Base-by-base conservation (phyloP, 2,329 filamentous ascomycete species). In the Fusarium dlaminii region DNA sequence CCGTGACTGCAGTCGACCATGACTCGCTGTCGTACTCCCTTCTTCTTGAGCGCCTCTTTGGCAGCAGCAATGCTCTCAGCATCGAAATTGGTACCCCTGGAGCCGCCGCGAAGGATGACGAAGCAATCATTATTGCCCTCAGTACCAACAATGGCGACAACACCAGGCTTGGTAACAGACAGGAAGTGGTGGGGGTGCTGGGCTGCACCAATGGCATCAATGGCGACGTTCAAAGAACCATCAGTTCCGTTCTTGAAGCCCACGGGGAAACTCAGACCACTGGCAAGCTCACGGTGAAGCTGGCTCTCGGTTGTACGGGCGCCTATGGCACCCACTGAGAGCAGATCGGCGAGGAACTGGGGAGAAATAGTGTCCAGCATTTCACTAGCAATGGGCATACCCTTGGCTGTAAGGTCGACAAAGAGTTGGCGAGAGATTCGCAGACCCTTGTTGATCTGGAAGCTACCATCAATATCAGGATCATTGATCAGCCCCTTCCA, bases 191-290 rank as follows among this genome's bases (percentile, higher is more conserved):
- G 96, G 22, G 94, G 94, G 81, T 97, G 94, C 82, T 90, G 91
- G 57, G 97, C 96, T 22, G 96, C 94, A 71, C 95, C 95, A 82
- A 98, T 98, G 57, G 96, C 96, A 81, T 99, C 96, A 77, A 98
- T 94, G 18, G 96, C 95, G 8, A 98, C 95, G 64, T 92, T 90
- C 54, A 98, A 86, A 14, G 92, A 93, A 58, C 96, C 96, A 82
- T 99, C 96, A 37, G 96, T 99, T 74, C 96, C 96, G 84, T 99
- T 99, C 90, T 99, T 99, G 93, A 99, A 99, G 58, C 96, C 96
- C 17, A 99, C 95, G 5, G 96, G 96, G 92, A 98, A 98, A 77
- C 93, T 97, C 40, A 98, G 88, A 80, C 96, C 96, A 60, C 93
- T 96, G 29, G 96, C 96, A 73, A 99, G 87, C 85, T 99, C 96